Evolutionary conservation across 2,329 filamentous ascomycete species (phyloP), one percentile per base, ranked within the genome.

Genomic region (Ustulina deusta): DNA sequence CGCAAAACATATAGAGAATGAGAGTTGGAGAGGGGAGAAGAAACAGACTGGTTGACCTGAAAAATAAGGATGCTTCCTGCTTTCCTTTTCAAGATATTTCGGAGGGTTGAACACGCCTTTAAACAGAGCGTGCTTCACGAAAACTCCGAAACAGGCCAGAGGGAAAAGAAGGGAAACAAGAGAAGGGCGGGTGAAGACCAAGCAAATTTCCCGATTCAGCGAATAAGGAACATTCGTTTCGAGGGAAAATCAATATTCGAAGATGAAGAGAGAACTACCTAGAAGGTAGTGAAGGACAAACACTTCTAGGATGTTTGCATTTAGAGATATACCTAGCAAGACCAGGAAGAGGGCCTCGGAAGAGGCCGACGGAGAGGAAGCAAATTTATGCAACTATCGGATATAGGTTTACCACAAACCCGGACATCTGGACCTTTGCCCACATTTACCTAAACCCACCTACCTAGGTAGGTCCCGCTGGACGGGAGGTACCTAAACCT

Each of bases 31-130:
- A 15, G 29, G 20, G 51, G 48, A 27, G 17, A 15, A 38, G 40
- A 54, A 40, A 29, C 7, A 32, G 29, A 27, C 22, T 32, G n/a
- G 49, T 34, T n/a, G 49, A 10, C 17, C 15, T 20, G 20, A 54
- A 11, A 22, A 52, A 48, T 15, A 9, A 56, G 17, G n/a, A n/a
- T 57, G 27, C n/a, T 61, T 52, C n/a, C 32, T 32, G 42, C 44
- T 32, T 17, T 46, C 6, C 38, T 44, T 32, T 9, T 15, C 13
- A 5, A 36, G 15, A 13, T 11, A 32, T 10, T 44, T 34, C 3
- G 11, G 10, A 22, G 48, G 32, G 9, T 36, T 17, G 17, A 29
- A 54, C 25, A 44, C 48, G 48, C 25, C 10, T 52, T 15, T n/a
- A n/a, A 34, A 25, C 27, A 51, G 48, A 61, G 25, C 25, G 40